Conservation (phyloP, 2,329 filamentous ascomycete genomes). For the Colletotrichum sansevieriae region DNA sequence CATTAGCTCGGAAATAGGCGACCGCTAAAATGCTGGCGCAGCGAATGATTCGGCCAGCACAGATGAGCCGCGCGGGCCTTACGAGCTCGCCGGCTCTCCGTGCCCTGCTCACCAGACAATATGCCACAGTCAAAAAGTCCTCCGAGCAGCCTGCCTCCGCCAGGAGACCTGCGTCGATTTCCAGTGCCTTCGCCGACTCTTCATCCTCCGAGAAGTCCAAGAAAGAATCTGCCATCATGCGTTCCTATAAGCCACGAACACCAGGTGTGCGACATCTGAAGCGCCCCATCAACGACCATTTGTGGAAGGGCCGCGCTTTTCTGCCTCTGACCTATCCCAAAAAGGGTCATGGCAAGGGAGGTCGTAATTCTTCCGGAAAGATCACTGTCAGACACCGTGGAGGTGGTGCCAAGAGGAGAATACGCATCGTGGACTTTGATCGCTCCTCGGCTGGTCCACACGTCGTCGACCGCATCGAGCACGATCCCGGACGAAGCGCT, state of each 20-base stretch:
- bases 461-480: constrained; percentile 92
- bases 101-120: constrained; percentile 22
- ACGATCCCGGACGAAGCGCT: constrained; percentile 92
- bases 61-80: constrained; percentile 22
- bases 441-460: constrained; percentile 85
- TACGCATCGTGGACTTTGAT: constrained; percentile 91
- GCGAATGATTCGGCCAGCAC: constrained; percentile 24
- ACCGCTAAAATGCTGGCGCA: constrained; percentile 10
- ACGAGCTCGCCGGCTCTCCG: constrained; percentile 28
- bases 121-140: constrained; percentile 33
- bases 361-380: constrained; percentile 87
- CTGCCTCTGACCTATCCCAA: constrained; percentile 89
- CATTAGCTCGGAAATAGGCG: too few relatives aligned
- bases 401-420: constrained; percentile 91
- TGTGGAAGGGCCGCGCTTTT: constrained; percentile 93
- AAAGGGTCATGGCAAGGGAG: constrained; percentile 92
- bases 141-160: constrained; percentile 9
- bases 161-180: constrained; percentile 42
- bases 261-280: constrained; percentile 93
- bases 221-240: constrained; percentile 65
- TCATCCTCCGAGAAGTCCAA: constrained; percentile 46
- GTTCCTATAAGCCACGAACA: constrained; percentile 93
- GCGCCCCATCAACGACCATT: constrained; percentile 93
- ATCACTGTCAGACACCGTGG: constrained; percentile 93
- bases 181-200: constrained; percentile 40